Percentiles rank a stretch among this genome's conserved stretches.
Evolutionary conservation across 495 filamentous ascomycete species (phyloP).

Genomic region (Aspergillus conjunctus): DNA sequence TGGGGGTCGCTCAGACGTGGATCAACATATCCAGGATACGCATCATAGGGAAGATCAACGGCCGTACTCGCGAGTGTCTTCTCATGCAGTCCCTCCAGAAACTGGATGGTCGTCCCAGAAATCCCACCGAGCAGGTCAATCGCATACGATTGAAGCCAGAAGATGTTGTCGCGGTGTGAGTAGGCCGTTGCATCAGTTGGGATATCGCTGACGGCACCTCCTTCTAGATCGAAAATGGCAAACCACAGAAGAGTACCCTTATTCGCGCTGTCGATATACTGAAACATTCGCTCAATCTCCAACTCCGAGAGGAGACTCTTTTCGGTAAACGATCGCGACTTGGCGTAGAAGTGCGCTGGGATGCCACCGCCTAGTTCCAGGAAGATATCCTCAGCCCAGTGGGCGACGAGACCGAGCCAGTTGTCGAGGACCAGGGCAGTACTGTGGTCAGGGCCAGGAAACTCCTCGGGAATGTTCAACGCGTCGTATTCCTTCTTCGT

Average conservation of each 20-base stretch:
- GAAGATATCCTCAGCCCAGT: conserved; percentile 51
- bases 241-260: conserved; percentile 50
- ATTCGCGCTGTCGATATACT: conserved; percentile 46
- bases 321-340: conserved; percentile 50
- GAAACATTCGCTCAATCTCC: conserved; percentile 43
- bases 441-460: conserved; percentile 33
- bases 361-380: conserved; percentile 31
- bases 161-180: conserved; percentile 47
- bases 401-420: conserved; percentile 55
- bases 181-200: conserved; percentile 46
- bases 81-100: conserved; percentile 50
- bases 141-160: conserved; percentile 49
- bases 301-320: conserved; percentile 43
- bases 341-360: conserved; percentile 48
- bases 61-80: conserved; percentile 23
- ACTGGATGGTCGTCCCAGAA: conserved; percentile 34
- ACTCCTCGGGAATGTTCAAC: conserved; percentile 32
- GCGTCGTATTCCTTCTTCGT: conserved; percentile 39
- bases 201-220: conserved; percentile 45
- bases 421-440: conserved; percentile 50
- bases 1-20: conserved; percentile 48
- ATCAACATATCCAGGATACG: conserved; percentile 77
- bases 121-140: conserved; percentile 46
- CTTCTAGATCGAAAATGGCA: conserved; percentile 46
- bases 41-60: conserved; percentile 27